Evolutionary conservation across 2,329 filamentous ascomycete genomes (phyloP), one percentile per base, ranked within the genome.

Genomic region (Chaetomium globosum): DNA sequence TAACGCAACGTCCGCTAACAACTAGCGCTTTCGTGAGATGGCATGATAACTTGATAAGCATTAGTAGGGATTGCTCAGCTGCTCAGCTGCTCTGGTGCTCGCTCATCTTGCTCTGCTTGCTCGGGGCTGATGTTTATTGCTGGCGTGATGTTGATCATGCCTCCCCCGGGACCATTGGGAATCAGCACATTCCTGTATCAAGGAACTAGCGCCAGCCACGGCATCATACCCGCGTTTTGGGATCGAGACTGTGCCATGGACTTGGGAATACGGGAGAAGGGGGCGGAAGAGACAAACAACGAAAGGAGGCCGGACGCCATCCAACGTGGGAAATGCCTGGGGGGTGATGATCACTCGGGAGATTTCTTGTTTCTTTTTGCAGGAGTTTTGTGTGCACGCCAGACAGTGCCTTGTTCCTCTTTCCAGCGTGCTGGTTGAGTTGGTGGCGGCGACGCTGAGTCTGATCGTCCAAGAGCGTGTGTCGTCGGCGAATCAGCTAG

Each of bases 401-500:
- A 23, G 23, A 61, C 48, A 60, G 31, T 60, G 43, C 28, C 43
- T 49, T 16, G 21, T 19, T 54, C 12, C 52, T 33, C 19, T 21
- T 31, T n/a, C 13, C 13, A 16, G 51, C 39, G 23, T 28, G 31
- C n/a, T 36, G 55, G 39, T 39, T 59, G 54, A 59, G 31, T 56
- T 33, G 43, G 26, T 46, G 19, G 58, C 46, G 63, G 58, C 46
- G 61, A 49, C 31, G 58, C 52, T 33, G 46, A 46, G 36, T 46
- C 48, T 49, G 55, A 46, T 33, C 43, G 16, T 12, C 16, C 4
- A 2, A n/a, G 59, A n/a, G 19, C 9, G 57, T 43, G 63, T 65
- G 57, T 19, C 16, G 26, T 16, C 26, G 12, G 19, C 61, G n/a
- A 59, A 55, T 64, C 56, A 64, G 56, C 62, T 60, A 51, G 26